A percentile compares a stretch with the other conserved stretches of the same genome.
These are phyloP conservation scores for Ensete ventricosum DNA, from an alignment of 176 grass and related monocot species.

Conservation along the genomic window DNA sequence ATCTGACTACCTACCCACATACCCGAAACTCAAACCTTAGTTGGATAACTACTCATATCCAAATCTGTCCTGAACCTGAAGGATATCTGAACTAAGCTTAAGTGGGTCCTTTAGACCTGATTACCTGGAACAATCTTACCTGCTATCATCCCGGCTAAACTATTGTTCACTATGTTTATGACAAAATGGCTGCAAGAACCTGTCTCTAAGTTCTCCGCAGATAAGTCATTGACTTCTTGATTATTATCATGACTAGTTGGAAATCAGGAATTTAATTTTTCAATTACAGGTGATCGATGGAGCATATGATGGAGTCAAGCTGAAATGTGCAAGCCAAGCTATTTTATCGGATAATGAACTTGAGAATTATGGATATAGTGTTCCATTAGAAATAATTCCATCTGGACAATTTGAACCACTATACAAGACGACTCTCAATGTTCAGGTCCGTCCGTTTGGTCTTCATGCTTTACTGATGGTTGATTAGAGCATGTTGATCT, in stretches of 20 bases:
- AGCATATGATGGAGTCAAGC: conserved; percentile 59
- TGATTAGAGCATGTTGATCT: background rate
- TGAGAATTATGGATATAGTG: conserved; percentile 45
- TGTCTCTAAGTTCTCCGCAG: no score
- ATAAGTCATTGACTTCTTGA: no score
- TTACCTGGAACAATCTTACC: no score
- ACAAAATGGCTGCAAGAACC: no score
- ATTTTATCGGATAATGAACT: conserved; percentile 60
- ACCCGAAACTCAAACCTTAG: no score
- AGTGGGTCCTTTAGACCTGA: no score
- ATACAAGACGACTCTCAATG: conserved; percentile 72
- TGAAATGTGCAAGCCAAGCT: conserved; percentile 82
- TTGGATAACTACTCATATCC: no score
- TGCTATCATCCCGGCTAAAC: no score
- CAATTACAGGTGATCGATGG: conserved; percentile 65
- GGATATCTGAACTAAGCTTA: no score
- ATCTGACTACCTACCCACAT: no score
- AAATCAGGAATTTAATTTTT: conserved; percentile 1
- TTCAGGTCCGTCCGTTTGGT: conserved; percentile 54
- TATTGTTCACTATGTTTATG: no score
- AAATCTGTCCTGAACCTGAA: no score
- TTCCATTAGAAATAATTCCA: conserved; percentile 84
- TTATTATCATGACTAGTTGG: background rate
- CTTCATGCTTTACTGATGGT: background rate
- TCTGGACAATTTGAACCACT: conserved; percentile 91